Percentiles rank a stretch among this genome's conserved stretches.
These are phyloP conservation scores for Entomortierella chlamydospora DNA, from an alignment of 192 early-diverging fungal genomes.

Conservation along the genomic window DNA sequence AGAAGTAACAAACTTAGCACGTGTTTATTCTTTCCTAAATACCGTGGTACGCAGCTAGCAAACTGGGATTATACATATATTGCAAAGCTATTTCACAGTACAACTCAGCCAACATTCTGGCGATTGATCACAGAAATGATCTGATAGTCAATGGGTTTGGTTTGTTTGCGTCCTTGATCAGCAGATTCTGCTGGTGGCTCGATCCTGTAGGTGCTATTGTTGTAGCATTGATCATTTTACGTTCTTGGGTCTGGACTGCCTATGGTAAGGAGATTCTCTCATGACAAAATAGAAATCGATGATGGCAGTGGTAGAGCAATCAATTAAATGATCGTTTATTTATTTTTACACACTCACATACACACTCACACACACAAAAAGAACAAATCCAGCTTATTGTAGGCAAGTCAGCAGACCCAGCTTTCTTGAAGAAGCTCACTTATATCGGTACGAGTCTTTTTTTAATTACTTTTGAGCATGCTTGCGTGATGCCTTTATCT, in stretches of 20 bases:
- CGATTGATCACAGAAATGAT: constrained; percentile 83
- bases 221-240: constrained; percentile 76
- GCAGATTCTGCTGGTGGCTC: constrained; percentile 75
- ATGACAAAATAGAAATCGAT: too few species aligned
- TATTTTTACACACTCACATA: too few species aligned
- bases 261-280: constrained; percentile 53
- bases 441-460: constrained; percentile 65
- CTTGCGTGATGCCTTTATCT: neutral
- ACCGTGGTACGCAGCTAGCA: constrained; percentile 66
- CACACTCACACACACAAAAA: constrained; percentile 13
- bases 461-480: neutral
- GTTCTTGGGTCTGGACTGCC: constrained; percentile 74
- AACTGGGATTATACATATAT: constrained; percentile 73
- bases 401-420: constrained; percentile 83
- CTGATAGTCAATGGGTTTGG: constrained; percentile 79
- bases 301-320: too few species aligned
- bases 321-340: too few species aligned
- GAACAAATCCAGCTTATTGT: constrained; percentile 86
- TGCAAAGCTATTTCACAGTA: constrained; percentile 71
- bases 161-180: constrained; percentile 72
- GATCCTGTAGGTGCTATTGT: constrained; percentile 80
- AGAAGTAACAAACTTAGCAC: too few species aligned
- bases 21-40: too few species aligned
- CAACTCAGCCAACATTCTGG: constrained; percentile 73
- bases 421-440: constrained; percentile 84